Conservation (phyloP, 345 rosid species). For the Arabis hirsuta region DNA sequence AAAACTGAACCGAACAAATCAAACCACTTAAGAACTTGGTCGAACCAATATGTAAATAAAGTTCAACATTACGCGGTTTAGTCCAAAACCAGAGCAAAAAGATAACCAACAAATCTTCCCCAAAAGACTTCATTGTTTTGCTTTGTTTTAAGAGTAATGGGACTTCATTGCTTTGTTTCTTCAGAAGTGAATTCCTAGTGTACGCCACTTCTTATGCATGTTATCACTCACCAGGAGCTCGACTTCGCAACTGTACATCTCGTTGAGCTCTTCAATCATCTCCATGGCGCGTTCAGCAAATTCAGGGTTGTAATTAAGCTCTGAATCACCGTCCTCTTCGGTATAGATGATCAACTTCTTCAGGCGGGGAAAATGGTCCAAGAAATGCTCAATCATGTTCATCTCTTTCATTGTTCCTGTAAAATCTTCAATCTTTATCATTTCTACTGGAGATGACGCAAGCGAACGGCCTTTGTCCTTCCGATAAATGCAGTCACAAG, state of each 20-base stretch:
- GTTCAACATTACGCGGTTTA: too few species aligned
- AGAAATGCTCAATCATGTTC: slow-evolving; percentile 33
- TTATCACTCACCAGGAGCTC: neutral
- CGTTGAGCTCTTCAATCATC: slow-evolving; percentile 23
- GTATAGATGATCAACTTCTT: slow-evolving; percentile 24
- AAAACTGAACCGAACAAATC: too few species aligned
- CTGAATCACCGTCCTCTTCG: neutral
- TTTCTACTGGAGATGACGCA: slow-evolving; percentile 17
- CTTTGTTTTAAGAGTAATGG: too few species aligned
- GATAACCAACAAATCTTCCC: too few species aligned
- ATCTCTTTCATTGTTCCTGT: slow-evolving; percentile 32
- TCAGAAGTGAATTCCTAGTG: neutral
- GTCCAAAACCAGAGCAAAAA: too few species aligned
- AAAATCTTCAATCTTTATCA: slow-evolving; percentile 23
- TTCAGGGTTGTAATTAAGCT: neutral
- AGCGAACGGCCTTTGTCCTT: slow-evolving; percentile 33
- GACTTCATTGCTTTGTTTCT: too few species aligned
- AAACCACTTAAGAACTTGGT: too few species aligned
- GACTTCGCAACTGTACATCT: slow-evolving; percentile 21
- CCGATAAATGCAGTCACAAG: slow-evolving; percentile 26
- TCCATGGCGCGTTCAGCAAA: neutral
- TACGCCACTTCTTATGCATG: neutral
- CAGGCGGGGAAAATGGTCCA: slow-evolving; percentile 30
- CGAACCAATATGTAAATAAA: too few species aligned
- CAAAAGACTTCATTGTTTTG: too few species aligned